These are phyloP conservation scores for Fusarium verrucosum DNA, from an alignment of 2,329 filamentous ascomycete species.

Conservation along the genomic window DNA sequence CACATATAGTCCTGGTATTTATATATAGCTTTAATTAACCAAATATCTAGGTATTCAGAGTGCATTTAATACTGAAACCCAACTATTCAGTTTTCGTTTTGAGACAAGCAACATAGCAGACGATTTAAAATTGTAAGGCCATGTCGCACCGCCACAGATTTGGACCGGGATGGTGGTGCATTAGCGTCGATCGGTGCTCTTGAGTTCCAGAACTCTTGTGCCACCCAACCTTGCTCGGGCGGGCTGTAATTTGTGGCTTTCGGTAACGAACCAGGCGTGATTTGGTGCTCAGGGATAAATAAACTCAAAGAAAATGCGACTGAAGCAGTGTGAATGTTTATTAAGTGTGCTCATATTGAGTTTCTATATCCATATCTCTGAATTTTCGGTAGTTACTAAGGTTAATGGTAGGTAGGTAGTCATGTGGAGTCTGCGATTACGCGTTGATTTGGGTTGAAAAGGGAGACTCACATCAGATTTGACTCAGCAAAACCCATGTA, in stretches of 20 bases:
- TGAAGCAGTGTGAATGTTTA: neutral
- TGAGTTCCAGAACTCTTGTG: slow-evolving; percentile 41
- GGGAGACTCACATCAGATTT: neutral
- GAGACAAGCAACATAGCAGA: slow-evolving; percentile 10
- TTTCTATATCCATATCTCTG: neutral
- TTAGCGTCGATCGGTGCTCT: slow-evolving; percentile 49
- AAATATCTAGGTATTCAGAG: too few relatives aligned
- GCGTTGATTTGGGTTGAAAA: neutral
- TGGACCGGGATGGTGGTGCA: slow-evolving; percentile 41
- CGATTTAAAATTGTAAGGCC: slow-evolving; percentile 9
- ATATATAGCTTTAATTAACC: neutral
- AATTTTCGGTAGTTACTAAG: neutral
- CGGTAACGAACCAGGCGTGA: neutral
- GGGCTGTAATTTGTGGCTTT: slow-evolving; percentile 5
- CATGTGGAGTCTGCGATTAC: neutral
- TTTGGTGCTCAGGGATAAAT: neutral
- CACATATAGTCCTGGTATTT: neutral
- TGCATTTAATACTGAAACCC: neutral
- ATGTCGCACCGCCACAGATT: slow-evolving; percentile 50
- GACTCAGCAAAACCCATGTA: neutral
- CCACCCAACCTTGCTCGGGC: slow-evolving; percentile 6
- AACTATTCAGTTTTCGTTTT: neutral
- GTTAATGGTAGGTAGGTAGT: neutral
- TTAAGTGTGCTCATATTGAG: neutral
- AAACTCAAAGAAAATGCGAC: neutral